Base-by-base conservation (phyloP, 805 yeast species). In the Hemisphaericaspora nanyangensis region DNA sequence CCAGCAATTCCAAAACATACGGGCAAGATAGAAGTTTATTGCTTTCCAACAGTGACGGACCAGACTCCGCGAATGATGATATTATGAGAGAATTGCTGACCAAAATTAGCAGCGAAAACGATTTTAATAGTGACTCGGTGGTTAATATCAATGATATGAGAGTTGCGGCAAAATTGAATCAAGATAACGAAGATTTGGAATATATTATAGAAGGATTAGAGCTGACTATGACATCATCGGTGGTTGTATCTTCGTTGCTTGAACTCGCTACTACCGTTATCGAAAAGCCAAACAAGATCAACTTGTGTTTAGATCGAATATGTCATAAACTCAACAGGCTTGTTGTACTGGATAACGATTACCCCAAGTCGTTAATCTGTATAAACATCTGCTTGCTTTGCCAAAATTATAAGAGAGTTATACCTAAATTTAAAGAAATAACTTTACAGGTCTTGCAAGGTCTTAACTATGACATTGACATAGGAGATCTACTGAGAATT, bases 101-200 rank as follows among this genome's bases (percentile, higher is more conserved):
- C 11, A 12, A 16, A 31, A 31, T 36, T 10, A 31, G 46, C 18
- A n/a, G 22, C 15, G 17, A n/a, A 8, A 37, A 42, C 30, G 43
- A 34, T 30, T 39, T 27, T 16, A 30, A 30, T 7, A 15, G 27
- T 10, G 37, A 41, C 24, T 39, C 33, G 5, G 26, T 40, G 3
- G 19, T 39, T 2, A 48, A 46, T 25, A 46, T 51, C 25, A 42
- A 49, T 19, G 62, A 56, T 39, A 39, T 56, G 18, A 38, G 57
- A 26, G 31, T 38, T 6, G 35, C 44, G 11, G 49, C 52, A 5
- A 44, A 38, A 31, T 25, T 31, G 7, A 44, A 39, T 13, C 28
- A 37, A 10, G 35, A 25, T n/a, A 35, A 38, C 11, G 58, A 52
- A 6, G 48, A 39, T 10, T 19, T 54, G 8, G 45, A 39, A 13